Evolutionary conservation across 176 grass and related monocot genomes (phyloP).

Genomic region (Oryza officinalis): DNA sequence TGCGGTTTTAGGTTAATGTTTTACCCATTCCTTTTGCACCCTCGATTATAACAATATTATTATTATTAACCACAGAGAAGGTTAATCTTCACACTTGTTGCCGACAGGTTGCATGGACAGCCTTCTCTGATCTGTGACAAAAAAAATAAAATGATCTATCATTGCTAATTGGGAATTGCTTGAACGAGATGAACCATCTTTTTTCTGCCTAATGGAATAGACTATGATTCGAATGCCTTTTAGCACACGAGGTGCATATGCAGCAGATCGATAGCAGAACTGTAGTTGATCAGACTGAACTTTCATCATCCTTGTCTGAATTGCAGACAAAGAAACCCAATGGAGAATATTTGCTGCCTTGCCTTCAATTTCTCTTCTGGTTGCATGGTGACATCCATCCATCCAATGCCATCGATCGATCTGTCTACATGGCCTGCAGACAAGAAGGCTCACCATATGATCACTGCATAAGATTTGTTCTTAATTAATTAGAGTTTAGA

Average conservation of each 20-base stretch:
- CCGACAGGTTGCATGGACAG: constrained; percentile 17
- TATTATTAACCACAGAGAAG: constrained; percentile 19
- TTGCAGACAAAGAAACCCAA: constrained; percentile 37
- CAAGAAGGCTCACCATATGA: constrained; percentile 34
- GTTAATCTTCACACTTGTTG: constrained; percentile 24
- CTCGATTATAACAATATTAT: not conserved
- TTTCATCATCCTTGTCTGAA: constrained; percentile 36
- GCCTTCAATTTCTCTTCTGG: constrained; percentile 18
- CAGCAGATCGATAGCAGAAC: not conserved
- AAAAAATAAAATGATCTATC: not conserved
- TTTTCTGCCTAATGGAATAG: not conserved
- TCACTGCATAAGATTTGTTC: constrained; percentile 1
- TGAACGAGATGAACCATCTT: not conserved
- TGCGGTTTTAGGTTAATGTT: constrained; percentile 50
- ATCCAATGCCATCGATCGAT: constrained; percentile 28
- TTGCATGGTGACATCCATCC: constrained; percentile 24
- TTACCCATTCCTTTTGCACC: constrained; percentile 4
- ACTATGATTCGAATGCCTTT: not conserved
- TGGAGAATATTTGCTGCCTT: constrained; percentile 11
- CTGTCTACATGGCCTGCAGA: not conserved
- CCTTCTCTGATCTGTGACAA: not conserved
- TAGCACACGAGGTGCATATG: not conserved
- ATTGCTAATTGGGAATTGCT: not conserved
- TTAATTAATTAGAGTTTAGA: not conserved
- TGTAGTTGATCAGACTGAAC: constrained; percentile 42